These are phyloP conservation scores for Gymnopilus junonius DNA, from an alignment of 768 basidiomycete species.

Conservation along the genomic window DNA sequence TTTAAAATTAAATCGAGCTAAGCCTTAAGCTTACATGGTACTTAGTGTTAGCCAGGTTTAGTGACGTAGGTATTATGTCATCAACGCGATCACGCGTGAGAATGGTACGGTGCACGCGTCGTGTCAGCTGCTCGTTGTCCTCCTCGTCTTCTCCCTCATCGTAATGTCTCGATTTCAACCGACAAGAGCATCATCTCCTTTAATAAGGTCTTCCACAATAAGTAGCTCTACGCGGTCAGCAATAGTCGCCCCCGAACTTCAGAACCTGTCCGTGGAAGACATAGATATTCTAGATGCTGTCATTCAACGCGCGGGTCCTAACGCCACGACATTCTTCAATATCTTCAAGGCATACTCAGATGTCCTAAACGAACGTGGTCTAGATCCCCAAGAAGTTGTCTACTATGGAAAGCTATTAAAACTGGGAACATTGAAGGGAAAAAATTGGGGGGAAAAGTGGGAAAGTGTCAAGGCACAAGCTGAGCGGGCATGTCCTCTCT, in stretches of 20 bases:
- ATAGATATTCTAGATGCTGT: slow-evolving; percentile 78
- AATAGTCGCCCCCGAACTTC: slow-evolving; percentile 53
- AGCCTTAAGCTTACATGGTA: too few species aligned
- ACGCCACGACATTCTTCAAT: slow-evolving; percentile 75
- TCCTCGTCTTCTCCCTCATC: neutral
- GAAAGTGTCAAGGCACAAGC: slow-evolving; percentile 63
- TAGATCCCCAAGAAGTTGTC: slow-evolving; percentile 81
- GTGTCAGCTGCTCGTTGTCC: neutral
- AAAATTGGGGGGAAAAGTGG: slow-evolving; percentile 87
- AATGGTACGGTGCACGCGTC: slow-evolving; percentile 17
- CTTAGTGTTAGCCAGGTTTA: neutral
- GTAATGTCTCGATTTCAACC: slow-evolving; percentile 53
- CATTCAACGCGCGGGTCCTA: slow-evolving; percentile 65
- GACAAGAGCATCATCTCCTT: slow-evolving; percentile 53
- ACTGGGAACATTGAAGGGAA: slow-evolving; percentile 79
- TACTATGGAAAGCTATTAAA: slow-evolving; percentile 86
- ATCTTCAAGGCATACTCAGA: slow-evolving; percentile 89
- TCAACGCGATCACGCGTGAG: slow-evolving; percentile 29
- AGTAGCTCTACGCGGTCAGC: slow-evolving; percentile 38
- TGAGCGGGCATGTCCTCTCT: slow-evolving; percentile 35
- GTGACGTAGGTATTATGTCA: slow-evolving; percentile 6
- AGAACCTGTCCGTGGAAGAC: slow-evolving; percentile 55
- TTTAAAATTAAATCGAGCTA: too few species aligned
- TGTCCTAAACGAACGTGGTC: slow-evolving; percentile 69
- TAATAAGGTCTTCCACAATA: slow-evolving; percentile 34